Base-by-base conservation (phyloP, 192 early-diverging fungal species). In the Hyaloraphidium curvatum region DNA sequence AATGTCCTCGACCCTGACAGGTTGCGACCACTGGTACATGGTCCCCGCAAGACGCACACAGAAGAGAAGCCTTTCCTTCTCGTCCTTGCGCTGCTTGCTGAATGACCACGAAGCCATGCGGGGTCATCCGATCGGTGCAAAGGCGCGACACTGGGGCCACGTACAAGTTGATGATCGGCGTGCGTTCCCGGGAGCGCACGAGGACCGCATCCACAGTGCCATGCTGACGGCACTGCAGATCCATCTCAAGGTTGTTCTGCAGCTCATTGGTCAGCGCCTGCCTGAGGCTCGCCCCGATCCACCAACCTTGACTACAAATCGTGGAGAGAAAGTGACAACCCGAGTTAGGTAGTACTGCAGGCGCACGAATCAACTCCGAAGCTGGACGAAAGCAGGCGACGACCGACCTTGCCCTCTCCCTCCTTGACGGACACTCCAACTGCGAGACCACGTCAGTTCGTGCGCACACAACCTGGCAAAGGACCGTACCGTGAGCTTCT, bases 361-460 rank as follows among this genome's bases (percentile, higher is more conserved):
- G 19, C 40, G 13, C 19, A 7, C 19, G 5, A 21, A 21, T 41
- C 14, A 7, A 7, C 19, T 23, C 25, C 40, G 19, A 17, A n/a
- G n/a, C n/a, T n/a, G n/a, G n/a, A n/a, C n/a, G n/a, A n/a, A n/a
- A n/a, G n/a, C n/a, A n/a, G n/a, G n/a, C n/a, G n/a, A n/a, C n/a
- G n/a, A n/a, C n/a, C n/a, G n/a, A 76, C 73, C 61, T 90, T 89
- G 19, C 91, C 89, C 27, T 78, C 80, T 0, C 91, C 91, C 30
- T 89, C 89, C 57, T 83, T 75, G 5, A 98, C 78, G 53, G 70
- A 76, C 17, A 89, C 73, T 21, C 91, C 94, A 13, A 95, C 31
- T 91, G 84, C 19, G 79, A 67, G 37, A 84, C 83, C 28, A 77
- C 68, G 0, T 63, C 57, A 1, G 55, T 51, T 28, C 63, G 65